These are phyloP conservation scores for Pelargonium nanum DNA, from an alignment of 345 rosid genomes.

Conservation along the genomic window DNA sequence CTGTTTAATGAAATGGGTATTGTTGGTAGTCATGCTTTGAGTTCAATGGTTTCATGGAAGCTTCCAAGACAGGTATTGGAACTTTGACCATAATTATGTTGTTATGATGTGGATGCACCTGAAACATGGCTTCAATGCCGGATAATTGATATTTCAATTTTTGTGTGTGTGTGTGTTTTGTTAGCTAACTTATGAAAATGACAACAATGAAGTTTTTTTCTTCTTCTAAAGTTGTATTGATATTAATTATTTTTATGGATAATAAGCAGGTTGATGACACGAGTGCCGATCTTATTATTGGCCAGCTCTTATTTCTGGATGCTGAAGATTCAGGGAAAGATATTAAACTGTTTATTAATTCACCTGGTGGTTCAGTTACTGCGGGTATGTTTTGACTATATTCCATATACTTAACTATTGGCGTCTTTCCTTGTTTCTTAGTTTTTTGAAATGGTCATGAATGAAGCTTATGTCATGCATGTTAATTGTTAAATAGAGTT, in stretches of 20 bases:
- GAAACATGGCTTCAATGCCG: background rate
- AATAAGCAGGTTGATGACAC: slow-evolving; percentile 63
- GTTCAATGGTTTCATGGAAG: background rate
- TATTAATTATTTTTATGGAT: slow-evolving; percentile 4
- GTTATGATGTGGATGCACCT: background rate
- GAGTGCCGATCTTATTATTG: slow-evolving; percentile 77
- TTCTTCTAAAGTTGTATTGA: background rate
- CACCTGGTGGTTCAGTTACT: slow-evolving; percentile 89
- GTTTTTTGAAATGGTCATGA: background rate
- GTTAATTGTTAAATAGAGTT: no score
- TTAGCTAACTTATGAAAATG: background rate
- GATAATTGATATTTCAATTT: background rate
- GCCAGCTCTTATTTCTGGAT: slow-evolving; percentile 82
- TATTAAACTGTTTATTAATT: slow-evolving; percentile 70
- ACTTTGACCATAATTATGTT: background rate
- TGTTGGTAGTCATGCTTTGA: background rate
- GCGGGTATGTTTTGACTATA: slow-evolving; percentile 40
- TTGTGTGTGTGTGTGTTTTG: background rate
- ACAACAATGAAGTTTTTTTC: background rate
- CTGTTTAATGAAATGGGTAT: no score
- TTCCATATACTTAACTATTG: background rate
- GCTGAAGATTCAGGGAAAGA: slow-evolving; percentile 75
- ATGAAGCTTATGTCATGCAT: background rate
- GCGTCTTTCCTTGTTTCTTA: background rate
- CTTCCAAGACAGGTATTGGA: background rate